These are phyloP conservation scores for Gaertneriomyces semiglobifer DNA, from an alignment of 192 early-diverging fungal species.

Conservation along the genomic window DNA sequence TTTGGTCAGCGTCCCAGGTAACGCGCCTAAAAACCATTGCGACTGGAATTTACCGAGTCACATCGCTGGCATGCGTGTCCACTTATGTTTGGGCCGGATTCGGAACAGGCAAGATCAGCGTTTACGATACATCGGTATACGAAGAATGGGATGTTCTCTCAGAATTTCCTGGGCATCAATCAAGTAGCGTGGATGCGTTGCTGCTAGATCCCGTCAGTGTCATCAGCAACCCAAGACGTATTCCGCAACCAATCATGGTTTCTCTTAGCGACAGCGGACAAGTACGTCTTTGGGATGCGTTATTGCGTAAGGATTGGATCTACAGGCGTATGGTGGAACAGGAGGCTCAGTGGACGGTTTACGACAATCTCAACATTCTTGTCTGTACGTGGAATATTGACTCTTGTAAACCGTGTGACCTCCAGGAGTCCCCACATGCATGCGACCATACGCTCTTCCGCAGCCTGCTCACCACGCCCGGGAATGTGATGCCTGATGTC, in stretches of 20 bases:
- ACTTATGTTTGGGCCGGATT: constrained; percentile 71
- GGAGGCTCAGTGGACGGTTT: constrained; percentile 59
- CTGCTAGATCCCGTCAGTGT: constrained; percentile 59
- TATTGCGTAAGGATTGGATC: constrained; percentile 63
- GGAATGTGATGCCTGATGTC: constrained; percentile 62
- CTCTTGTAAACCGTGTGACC: constrained; percentile 76
- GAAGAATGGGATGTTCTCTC: constrained; percentile 55
- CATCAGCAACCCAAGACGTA: constrained; percentile 34
- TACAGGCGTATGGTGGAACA: constrained; percentile 64
- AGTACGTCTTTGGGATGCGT: constrained; percentile 75
- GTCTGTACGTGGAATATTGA: constrained; percentile 95
- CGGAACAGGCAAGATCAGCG: constrained; percentile 71
- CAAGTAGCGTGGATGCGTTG: constrained; percentile 46
- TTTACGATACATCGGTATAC: constrained; percentile 54
- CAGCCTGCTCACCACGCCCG: constrained; percentile 44
- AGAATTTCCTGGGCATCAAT: constrained; percentile 64
- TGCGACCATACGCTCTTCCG: constrained; percentile 47
- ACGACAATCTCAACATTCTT: constrained; percentile 65
- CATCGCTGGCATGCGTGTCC: constrained; percentile 57
- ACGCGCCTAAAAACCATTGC: constrained; percentile 45
- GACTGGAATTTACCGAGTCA: constrained; percentile 65
- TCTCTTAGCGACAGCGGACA: constrained; percentile 60
- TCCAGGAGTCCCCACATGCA: constrained; percentile 55
- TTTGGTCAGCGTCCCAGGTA: constrained; percentile 57
- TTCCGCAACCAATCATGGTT: no score